phyloP scores from a whole-genome alignment of 148 eudicot genomes.

The Vaccinium vitisidaea region DNA sequence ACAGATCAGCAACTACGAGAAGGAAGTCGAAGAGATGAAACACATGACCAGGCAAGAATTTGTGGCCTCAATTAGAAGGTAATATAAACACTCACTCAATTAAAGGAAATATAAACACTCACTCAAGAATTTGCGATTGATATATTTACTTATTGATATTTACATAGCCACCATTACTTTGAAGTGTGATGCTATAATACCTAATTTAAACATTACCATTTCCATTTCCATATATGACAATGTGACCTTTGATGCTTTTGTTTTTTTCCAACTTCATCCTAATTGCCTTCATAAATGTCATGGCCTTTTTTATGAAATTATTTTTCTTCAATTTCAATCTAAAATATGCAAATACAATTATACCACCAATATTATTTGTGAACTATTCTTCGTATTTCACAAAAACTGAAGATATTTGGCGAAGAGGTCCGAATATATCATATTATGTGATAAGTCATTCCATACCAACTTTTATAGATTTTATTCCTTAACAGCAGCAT shows the following conservation, averaged over 20 bases:
- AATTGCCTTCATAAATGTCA: too few species aligned
- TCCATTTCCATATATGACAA: too few species aligned
- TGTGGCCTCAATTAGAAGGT: slow-evolving; percentile 95
- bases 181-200: not conserved
- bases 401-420: too few species aligned
- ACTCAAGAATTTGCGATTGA: too few species aligned
- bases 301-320: not conserved
- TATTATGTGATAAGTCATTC: too few species aligned
- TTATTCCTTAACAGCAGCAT: not conserved
- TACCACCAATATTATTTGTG: not conserved
- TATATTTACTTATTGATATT: not conserved
- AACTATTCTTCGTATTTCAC: not conserved
- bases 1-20: slow-evolving; percentile 92
- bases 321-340: not conserved
- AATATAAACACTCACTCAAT: not conserved
- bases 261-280: too few species aligned
- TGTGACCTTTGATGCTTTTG: too few species aligned
- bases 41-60: slow-evolving; percentile 98
- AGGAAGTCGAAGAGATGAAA: slow-evolving; percentile 94
- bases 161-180: not conserved
- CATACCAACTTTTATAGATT: too few species aligned
- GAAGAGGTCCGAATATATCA: too few species aligned
- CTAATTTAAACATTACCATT: not conserved
- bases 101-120: too few species aligned
- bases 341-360: not conserved